Percentiles rank a stretch among this genome's conserved stretches.
Conservation (phyloP, 2,329 filamentous ascomycete species). For the Talaromyces marneffei region DNA sequence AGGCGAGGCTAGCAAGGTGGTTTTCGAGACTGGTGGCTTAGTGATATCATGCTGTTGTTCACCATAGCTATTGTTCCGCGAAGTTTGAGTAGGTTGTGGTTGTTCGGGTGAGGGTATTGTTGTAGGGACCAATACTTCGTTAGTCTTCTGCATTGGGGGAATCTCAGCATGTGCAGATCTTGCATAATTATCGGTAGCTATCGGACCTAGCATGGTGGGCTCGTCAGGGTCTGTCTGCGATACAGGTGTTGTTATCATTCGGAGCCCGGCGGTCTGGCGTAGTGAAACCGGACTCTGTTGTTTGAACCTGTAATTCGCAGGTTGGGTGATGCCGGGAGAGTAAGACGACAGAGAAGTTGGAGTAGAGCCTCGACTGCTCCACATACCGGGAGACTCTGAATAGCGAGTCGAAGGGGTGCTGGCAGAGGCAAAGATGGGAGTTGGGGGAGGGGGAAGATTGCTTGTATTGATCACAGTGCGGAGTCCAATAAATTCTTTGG, state of each 20-base stretch:
- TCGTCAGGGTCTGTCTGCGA: slow-evolving; percentile 17
- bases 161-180: slow-evolving; percentile 11
- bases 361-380: slow-evolving; percentile 45
- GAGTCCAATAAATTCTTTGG: slow-evolving; percentile 36
- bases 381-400: slow-evolving; percentile 42
- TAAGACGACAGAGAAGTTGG: slow-evolving; percentile 47
- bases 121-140: slow-evolving; percentile 29
- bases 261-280: slow-evolving; percentile 7
- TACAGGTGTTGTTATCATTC: slow-evolving; percentile 9
- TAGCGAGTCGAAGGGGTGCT: slow-evolving; percentile 44
- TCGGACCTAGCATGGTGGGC: slow-evolving; percentile 13
- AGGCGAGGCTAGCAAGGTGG: neutral
- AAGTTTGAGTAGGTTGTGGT: slow-evolving; percentile 38
- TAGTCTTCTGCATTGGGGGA: neutral
- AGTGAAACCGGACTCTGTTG: slow-evolving; percentile 21
- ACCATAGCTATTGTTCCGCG: slow-evolving; percentile 27
- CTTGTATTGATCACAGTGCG: slow-evolving; percentile 30
- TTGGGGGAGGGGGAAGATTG: slow-evolving; percentile 34
- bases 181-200: slow-evolving; percentile 13
- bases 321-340: slow-evolving; percentile 42
- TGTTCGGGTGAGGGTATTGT: slow-evolving; percentile 59
- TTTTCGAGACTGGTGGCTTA: neutral
- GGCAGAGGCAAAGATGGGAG: slow-evolving; percentile 33
- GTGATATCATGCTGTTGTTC: slow-evolving; percentile 23
- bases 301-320: slow-evolving; percentile 33